Evolutionary conservation across 2,329 filamentous ascomycete species (phyloP), one percentile per base, ranked within the genome.

Genomic region (Pseudogymnoascus sp.): DNA sequence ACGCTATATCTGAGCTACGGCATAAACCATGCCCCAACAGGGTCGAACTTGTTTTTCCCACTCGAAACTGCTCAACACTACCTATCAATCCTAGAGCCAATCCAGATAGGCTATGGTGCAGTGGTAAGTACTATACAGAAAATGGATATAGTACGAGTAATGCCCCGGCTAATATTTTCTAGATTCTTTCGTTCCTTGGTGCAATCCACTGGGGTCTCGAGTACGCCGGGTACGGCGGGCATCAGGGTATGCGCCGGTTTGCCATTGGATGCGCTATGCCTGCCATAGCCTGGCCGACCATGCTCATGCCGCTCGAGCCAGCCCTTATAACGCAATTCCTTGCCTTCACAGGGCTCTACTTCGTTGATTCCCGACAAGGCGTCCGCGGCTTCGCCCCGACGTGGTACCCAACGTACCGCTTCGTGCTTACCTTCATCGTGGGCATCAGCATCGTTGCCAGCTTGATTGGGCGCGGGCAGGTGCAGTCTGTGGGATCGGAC

Each of bases 201-300:
- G 93, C 93, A 35, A 87, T 96, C 71, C 93, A 97, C 76, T 97
- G 84, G 93, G 93, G 93, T 63, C 81, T 96, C 17, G 92, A 96
- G 76, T 96, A 88, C 75, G 89, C 89, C 60, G 83, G 83, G 79
- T 87, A 81, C 74, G 78, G 87, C 75, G 76, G 84, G 72, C 70
- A 82, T 66, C 87, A 89, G 64, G 89, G 90, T 62, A 90, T 89
- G 70, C 86, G 85, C 70, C 88, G 93, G 66, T 97, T 96, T 74
- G 85, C 85, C n/a, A 85, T 92, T 68, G 93, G 93, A 69, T 85
- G 96, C 13, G 73, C 90, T 53, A 88, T 91, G 5, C 88, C 93
- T 0, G 85, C 89, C 53, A 78, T 95, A 21, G 93, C 93, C 56
- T 97, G 93, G 93, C 92, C 93, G 2, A 96, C 93, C 10, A 82